Conservation (phyloP, 176 grass and related monocot genomes). For the Oropetium thomaeum region DNA sequence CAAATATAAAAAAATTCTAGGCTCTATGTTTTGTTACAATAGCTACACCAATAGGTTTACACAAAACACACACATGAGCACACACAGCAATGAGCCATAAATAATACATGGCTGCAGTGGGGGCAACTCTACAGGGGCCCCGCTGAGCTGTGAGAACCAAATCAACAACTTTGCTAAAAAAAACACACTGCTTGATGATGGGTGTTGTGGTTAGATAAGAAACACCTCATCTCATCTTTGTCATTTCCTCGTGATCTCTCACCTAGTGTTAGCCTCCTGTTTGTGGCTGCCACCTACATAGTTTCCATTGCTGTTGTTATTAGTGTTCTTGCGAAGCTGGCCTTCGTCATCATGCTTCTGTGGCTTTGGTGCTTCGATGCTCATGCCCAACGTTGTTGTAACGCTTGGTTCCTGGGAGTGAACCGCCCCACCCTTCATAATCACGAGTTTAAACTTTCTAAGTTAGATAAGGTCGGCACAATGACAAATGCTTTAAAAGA, state of each 20-base stretch:
- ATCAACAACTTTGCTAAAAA: slow-evolving; percentile 51
- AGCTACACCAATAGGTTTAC: slow-evolving; percentile 55
- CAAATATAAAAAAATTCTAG: slow-evolving; percentile 58
- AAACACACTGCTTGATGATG: slow-evolving; percentile 54
- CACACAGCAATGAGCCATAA: slow-evolving; percentile 55
- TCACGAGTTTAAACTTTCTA: slow-evolving; percentile 6
- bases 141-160: slow-evolving; percentile 47
- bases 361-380: slow-evolving; percentile 36
- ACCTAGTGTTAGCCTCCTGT: slow-evolving; percentile 56
- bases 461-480: background rate
- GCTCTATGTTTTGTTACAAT: slow-evolving; percentile 67
- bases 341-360: slow-evolving; percentile 33
- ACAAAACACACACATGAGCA: slow-evolving; percentile 31
- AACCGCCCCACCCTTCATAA: slow-evolving; percentile 35
- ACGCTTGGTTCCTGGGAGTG: slow-evolving; percentile 34
- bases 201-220: slow-evolving; percentile 67
- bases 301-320: slow-evolving; percentile 50
- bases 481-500: background rate
- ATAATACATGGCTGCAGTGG: slow-evolving; percentile 54
- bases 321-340: slow-evolving; percentile 46
- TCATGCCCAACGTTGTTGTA: slow-evolving; percentile 50
- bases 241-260: slow-evolving; percentile 38
- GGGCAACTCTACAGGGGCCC: slow-evolving; percentile 61
- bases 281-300: slow-evolving; percentile 36
- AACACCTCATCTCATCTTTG: slow-evolving; percentile 68